Evolutionary conservation across 176 grass and related monocot genomes (phyloP), one percentile per base, ranked within the genome.

Genomic region (Zizania latifolia): DNA sequence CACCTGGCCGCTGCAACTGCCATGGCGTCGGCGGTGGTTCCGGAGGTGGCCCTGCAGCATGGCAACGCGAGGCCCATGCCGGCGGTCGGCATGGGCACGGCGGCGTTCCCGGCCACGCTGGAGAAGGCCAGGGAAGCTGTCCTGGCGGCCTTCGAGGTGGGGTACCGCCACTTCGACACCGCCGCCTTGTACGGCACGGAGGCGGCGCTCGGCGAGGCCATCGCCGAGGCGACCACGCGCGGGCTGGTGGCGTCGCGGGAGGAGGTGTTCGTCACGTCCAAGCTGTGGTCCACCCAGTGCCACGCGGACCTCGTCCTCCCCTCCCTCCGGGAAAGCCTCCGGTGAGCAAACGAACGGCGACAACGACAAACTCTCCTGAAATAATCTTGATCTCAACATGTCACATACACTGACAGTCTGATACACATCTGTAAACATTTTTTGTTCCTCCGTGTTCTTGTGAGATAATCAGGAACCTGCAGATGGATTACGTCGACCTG

Each of bases 191-290:
- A 94, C 79, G 6, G 34, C 33, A 74, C 85, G 10, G 88, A 90
- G 75, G 31, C 10, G 26, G 19, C 78, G 16, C 27, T 94, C 28
- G 85, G 81, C 51, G 76, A 84, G 2, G 91, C 82, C 51, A 50
- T 86, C 22, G 32, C 77, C 2, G 74, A 78, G 53, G 91, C 91
- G 0, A 8, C 63, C 4, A 46, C 32, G 0, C 68, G 81, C 29
- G 88, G 81, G 8, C 75, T 94, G 17, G 15, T 94, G 9, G 27
- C 13, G 31, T 82, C 84, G 50, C 82, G 88, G 27, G 78, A 79
- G 17, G 88, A 85, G 78, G 46, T 90, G 64, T 94, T 94, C 87
- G n/a, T 90, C 31, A 94, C 88, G 22, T 83, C 88, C 82, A 94
- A 94, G 92, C 72, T 88, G 21, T 90, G 88, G 81, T 90, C 82